Conservation (phyloP, 108 stramenopile species). For the Parmales sp. region DNA sequence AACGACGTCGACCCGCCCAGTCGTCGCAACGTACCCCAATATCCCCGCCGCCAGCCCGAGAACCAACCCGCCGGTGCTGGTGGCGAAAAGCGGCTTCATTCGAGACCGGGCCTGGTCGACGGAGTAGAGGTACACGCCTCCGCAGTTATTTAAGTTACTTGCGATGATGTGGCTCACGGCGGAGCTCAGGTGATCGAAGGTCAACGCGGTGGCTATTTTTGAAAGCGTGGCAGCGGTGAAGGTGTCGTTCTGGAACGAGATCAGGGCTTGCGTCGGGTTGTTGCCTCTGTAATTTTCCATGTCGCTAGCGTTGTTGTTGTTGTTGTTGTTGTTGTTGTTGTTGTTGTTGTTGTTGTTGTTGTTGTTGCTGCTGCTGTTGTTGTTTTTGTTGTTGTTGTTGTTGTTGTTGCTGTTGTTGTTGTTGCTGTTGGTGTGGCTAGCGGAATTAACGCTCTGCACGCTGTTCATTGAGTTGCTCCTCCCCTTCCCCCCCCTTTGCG, state of each 20-base stretch:
- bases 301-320: not conserved
- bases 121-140: not conserved
- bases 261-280: not conserved
- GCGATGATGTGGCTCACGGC: too few species aligned
- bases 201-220: not conserved
- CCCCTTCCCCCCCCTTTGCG: not conserved
- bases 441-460: too few species aligned
- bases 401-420: too few species aligned
- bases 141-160: not conserved
- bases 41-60: not conserved
- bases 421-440: too few species aligned
- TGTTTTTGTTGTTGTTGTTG: conserved; percentile 16
- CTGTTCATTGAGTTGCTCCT: too few species aligned
- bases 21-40: conserved; percentile 6
- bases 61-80: not conserved
- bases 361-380: conserved; percentile 2
- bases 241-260: not conserved
- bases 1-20: not conserved
- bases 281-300: not conserved
- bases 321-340: not conserved
- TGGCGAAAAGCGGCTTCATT: not conserved
- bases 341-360: not conserved
- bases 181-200: not conserved
- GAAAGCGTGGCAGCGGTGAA: not conserved
- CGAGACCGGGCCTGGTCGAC: not conserved